Evolutionary conservation across 2,329 filamentous ascomycete species (phyloP).

Genomic region (Septoria linicola): DNA sequence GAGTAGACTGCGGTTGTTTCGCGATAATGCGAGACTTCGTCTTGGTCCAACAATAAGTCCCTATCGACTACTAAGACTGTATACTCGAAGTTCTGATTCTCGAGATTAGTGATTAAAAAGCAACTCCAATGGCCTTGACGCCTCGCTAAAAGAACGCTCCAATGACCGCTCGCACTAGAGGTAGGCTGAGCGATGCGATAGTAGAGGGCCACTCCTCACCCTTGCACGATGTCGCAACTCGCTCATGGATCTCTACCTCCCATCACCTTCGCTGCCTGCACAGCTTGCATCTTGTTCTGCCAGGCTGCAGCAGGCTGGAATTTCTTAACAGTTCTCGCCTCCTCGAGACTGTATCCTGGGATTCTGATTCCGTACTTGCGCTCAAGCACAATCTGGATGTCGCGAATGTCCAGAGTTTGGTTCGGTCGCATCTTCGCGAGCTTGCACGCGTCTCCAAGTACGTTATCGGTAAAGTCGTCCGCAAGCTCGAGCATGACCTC

Average conservation of each 20-base stretch:
- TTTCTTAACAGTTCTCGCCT: constrained; percentile 90
- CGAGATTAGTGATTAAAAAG: not conserved
- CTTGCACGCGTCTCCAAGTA: constrained; percentile 81
- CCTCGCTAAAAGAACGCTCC: constrained; percentile 10
- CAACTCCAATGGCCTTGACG: constrained; percentile 5
- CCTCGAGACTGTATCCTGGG: constrained; percentile 90
- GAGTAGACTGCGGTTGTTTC: too few relatives aligned
- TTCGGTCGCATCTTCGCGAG: constrained; percentile 91
- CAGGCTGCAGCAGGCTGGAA: constrained; percentile 83
- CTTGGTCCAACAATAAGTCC: too few relatives aligned
- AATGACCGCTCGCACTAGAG: not conserved
- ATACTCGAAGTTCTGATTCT: constrained; percentile 1
- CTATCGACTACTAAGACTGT: too few relatives aligned
- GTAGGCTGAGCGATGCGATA: not conserved
- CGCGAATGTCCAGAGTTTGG: constrained; percentile 77
- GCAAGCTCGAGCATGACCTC: constrained; percentile 89
- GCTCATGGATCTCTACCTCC: constrained; percentile 36
- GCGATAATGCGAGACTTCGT: too few relatives aligned
- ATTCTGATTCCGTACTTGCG: constrained; percentile 76
- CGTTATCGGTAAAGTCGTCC: constrained; percentile 91
- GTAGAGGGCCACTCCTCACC: not conserved
- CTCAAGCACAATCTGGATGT: constrained; percentile 56
- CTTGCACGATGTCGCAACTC: not conserved
- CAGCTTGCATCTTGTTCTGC: constrained; percentile 96
- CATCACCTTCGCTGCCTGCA: constrained; percentile 84